Percentiles rank a stretch among this genome's conserved stretches.
These are phyloP conservation scores for Alternaria rosae DNA, from an alignment of 2,329 filamentous ascomycete genomes.

Conservation along the genomic window DNA sequence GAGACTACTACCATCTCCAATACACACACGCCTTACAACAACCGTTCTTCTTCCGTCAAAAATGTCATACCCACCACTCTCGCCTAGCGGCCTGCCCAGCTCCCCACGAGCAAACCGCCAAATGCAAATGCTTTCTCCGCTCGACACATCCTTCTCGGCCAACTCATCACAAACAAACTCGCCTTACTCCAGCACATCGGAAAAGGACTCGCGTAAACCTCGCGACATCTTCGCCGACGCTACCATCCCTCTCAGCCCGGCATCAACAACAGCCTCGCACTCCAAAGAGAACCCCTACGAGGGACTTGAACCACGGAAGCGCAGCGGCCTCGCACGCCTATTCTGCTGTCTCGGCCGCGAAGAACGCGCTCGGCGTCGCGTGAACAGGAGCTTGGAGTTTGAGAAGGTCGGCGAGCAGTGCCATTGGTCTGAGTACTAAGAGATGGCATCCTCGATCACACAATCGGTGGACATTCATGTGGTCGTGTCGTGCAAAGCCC, in stretches of 20 bases:
- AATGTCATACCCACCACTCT: constrained; percentile 28
- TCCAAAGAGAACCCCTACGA: constrained; percentile 29
- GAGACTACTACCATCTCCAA: not conserved
- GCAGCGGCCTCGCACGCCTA: constrained; percentile 39
- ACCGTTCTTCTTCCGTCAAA: not conserved
- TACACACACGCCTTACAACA: not conserved
- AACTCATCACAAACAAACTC: constrained; percentile 17
- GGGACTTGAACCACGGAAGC: constrained; percentile 38
- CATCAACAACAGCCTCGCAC: constrained; percentile 22
- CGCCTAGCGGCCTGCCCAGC: constrained; percentile 31
- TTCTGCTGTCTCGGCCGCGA: constrained; percentile 47
- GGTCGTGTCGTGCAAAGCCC: not conserved
- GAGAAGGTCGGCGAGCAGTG: constrained; percentile 41
- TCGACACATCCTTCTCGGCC: constrained; percentile 30
- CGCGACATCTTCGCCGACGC: constrained; percentile 45
- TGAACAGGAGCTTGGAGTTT: constrained; percentile 30
- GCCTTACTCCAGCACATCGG: constrained; percentile 23
- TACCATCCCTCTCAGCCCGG: constrained; percentile 44
- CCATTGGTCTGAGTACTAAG: constrained; percentile 45
- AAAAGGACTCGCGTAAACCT: constrained; percentile 22
- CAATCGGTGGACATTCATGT: not conserved
- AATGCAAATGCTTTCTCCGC: constrained; percentile 27
- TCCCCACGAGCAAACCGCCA: constrained; percentile 32
- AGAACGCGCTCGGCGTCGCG: constrained; percentile 36
- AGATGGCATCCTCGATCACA: not conserved